Percentiles rank a stretch among this genome's conserved stretches.
Conservation (phyloP, 1,139 yeast species). For the Debaryomycetaceae sp. region DNA sequence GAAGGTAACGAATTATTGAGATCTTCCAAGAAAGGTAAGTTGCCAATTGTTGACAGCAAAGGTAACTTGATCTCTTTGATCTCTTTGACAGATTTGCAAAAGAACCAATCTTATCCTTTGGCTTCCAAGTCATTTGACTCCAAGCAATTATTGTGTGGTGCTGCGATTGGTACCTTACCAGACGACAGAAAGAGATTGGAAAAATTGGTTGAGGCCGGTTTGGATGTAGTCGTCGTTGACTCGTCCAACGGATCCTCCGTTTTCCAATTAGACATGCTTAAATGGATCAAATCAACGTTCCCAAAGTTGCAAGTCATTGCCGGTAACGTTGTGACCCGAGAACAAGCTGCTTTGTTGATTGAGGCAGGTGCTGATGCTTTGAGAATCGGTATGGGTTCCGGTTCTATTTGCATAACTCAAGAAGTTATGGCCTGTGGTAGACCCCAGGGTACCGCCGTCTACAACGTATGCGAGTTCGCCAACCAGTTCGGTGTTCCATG, state of each 20-base stretch:
- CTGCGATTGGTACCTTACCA: conserved; percentile 93
- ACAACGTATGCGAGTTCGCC: conserved; percentile 83
- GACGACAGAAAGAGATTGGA: conserved; percentile 83
- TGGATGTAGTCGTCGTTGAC: conserved; percentile 93
- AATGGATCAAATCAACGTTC: conserved; percentile 80
- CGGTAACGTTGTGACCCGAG: conserved; percentile 98
- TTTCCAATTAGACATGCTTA: conserved; percentile 90
- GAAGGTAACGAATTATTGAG: conserved; percentile 91
- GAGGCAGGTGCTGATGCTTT: conserved; percentile 97
- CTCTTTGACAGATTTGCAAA: conserved; percentile 95
- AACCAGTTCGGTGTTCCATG: conserved; percentile 90
- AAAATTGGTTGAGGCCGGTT: conserved; percentile 90
- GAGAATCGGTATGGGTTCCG: conserved; percentile 99
- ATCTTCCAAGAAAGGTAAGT: conserved; percentile 93
- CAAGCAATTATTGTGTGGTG: conserved; percentile 97
- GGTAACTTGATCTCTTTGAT: conserved; percentile 83
- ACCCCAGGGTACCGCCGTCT: conserved; percentile 98
- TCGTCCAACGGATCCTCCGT: conserved; percentile 97
- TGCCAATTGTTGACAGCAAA: conserved; percentile 80
- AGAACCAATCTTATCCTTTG: conserved; percentile 88
- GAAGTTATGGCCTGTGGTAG: conserved; percentile 99
- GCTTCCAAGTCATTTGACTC: conserved; percentile 93
- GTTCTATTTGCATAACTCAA: conserved; percentile 97
- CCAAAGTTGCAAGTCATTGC: conserved; percentile 88
- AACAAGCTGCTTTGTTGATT: conserved; percentile 95